Percentiles rank a stretch among this genome's conserved stretches.
These are phyloP conservation scores for Neolecta irregularis DNA, from an alignment of 1,139 yeast species.

Conservation along the genomic window DNA sequence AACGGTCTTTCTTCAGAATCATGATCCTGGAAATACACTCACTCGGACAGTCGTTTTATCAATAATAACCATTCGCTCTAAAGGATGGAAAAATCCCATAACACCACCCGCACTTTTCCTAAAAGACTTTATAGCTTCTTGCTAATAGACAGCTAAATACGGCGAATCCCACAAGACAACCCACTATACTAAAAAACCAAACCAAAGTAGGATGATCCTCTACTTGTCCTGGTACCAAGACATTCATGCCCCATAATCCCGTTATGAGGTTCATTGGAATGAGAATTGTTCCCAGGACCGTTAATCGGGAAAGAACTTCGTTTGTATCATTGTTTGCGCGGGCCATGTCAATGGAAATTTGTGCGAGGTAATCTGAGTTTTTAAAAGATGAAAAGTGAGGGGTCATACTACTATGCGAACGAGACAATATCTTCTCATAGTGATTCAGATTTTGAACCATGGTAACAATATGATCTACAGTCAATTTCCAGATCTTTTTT, in stretches of 20 bases:
- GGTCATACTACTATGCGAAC: constrained; percentile 89
- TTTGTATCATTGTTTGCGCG: constrained; percentile 94
- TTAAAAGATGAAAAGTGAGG: too few relatives aligned
- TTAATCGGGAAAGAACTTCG: constrained; percentile 84
- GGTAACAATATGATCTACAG: constrained; percentile 52
- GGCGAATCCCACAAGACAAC: constrained; percentile 26
- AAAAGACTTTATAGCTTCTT: too few relatives aligned
- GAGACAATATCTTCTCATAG: constrained; percentile 78
- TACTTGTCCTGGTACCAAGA: constrained; percentile 85
- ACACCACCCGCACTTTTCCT: too few relatives aligned
- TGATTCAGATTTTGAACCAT: constrained; percentile 92
- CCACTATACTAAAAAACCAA: constrained; percentile 48
- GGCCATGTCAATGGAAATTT: constrained; percentile 92
- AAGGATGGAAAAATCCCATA: too few relatives aligned
- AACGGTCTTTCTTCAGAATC: too few relatives aligned
- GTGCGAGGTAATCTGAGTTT: constrained; percentile 94
- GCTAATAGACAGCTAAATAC: too few relatives aligned
- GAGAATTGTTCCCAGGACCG: constrained; percentile 86
- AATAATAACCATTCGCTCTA: too few relatives aligned
- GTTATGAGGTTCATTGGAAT: constrained; percentile 88
- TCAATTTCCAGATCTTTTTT: constrained; percentile 1
- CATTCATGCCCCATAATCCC: constrained; percentile 98
- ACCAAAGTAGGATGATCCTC: constrained; percentile 42
- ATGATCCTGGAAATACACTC: too few relatives aligned
- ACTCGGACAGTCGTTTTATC: too few relatives aligned